phyloP scores from a whole-genome alignment of 2,329 filamentous ascomycete species.

The Purpureocillium lavendulum region DNA sequence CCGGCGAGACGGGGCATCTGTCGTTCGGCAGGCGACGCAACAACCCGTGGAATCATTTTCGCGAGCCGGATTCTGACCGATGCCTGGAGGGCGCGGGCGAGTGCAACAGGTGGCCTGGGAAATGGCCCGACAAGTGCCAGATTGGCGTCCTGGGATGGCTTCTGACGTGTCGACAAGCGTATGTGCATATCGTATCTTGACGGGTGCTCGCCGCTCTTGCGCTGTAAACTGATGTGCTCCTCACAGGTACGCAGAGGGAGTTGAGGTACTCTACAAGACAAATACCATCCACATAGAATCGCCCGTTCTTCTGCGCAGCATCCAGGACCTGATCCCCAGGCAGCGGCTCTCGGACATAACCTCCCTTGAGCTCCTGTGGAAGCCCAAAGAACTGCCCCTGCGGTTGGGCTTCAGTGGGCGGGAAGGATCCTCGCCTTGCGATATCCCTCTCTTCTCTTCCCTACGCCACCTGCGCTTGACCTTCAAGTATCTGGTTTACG shows the following conservation, averaged over 20 bases:
- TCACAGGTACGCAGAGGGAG: constrained; percentile 16
- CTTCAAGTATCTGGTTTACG: constrained; percentile 5
- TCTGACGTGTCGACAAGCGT: constrained; percentile 17
- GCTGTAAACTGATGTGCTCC: no score
- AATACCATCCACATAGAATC: constrained; percentile 17
- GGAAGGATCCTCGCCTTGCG: background rate
- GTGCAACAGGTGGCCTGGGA: constrained; percentile 9
- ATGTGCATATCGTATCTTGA: background rate
- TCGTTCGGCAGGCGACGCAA: constrained; percentile 8
- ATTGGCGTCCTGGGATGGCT: constrained; percentile 22
- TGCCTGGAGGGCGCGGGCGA: constrained; percentile 7
- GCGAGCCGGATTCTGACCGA: constrained; percentile 8
- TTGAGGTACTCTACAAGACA: constrained; percentile 16
- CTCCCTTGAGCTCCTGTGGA: constrained; percentile 10
- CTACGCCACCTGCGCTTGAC: constrained; percentile 8
- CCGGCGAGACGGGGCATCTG: constrained; percentile 2
- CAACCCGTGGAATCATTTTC: constrained; percentile 6
- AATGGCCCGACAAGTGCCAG: constrained; percentile 9
- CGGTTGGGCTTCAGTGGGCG: constrained; percentile 4
- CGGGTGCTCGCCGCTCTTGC: no score
- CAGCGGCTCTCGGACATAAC: constrained; percentile 8
- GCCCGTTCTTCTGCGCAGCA: constrained; percentile 8
- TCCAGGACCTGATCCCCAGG: constrained; percentile 7
- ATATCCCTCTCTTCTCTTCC: constrained; percentile 6
- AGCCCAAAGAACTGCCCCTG: constrained; percentile 6